phyloP scores from a whole-genome alignment of 2,329 filamentous ascomycete genomes.

The Beauveria caledonica region DNA sequence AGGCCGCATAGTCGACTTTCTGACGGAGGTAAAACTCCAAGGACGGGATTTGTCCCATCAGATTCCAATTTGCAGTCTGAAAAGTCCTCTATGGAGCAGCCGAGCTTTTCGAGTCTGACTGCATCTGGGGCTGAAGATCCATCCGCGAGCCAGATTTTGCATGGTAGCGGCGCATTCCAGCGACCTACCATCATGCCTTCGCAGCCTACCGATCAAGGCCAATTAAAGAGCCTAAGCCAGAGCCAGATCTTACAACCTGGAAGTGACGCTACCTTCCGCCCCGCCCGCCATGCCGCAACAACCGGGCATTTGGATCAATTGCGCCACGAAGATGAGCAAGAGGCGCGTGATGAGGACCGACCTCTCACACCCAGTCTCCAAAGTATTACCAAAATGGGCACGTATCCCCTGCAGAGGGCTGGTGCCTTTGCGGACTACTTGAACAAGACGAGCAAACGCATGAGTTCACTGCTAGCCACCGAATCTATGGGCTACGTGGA shows the following conservation, averaged over 20 bases:
- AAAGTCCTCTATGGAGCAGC: conserved; percentile 54
- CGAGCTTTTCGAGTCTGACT: conserved; percentile 61
- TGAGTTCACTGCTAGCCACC: conserved; percentile 74
- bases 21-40: conserved; percentile 24
- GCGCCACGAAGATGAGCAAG: not conserved
- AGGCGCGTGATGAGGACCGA: not conserved
- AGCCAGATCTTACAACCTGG: conserved; percentile 9
- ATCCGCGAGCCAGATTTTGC: conserved; percentile 85
- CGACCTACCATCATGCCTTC: conserved; percentile 55
- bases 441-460: conserved; percentile 66
- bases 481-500: conserved; percentile 96
- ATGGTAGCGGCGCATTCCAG: conserved; percentile 80
- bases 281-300: conserved; percentile 8
- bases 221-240: conserved; percentile 14
- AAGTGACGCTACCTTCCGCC: not conserved
- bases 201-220: conserved; percentile 46
- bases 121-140: conserved; percentile 66
- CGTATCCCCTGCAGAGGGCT: conserved; percentile 76
- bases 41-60: conserved; percentile 51
- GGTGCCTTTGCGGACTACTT: conserved; percentile 77
- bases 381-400: conserved; percentile 51
- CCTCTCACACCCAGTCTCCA: conserved; percentile 37
- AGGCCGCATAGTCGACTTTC: conserved; percentile 43
- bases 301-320: conserved; percentile 8
- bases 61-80: conserved; percentile 67